These are phyloP conservation scores for Paraglomus occultum DNA, from an alignment of 192 early-diverging fungal genomes.

Conservation along the genomic window DNA sequence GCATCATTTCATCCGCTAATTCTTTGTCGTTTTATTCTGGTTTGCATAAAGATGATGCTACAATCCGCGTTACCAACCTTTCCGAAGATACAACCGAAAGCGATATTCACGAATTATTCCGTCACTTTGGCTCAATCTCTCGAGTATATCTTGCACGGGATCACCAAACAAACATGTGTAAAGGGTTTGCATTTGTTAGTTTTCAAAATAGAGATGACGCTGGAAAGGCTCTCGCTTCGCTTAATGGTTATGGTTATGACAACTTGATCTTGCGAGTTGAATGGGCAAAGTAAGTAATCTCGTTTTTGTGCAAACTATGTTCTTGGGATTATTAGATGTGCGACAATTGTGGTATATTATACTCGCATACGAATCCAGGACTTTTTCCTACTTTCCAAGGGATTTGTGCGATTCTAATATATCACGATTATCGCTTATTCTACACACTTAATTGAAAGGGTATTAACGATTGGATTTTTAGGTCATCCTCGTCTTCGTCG, in stretches of 20 bases:
- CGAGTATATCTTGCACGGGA: constrained; percentile 87
- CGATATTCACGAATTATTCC: constrained; percentile 88
- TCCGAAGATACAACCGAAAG: constrained; percentile 89
- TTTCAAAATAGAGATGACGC: constrained; percentile 81
- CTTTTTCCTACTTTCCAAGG: too few species aligned
- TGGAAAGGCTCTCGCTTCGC: constrained; percentile 75
- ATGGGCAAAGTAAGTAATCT: constrained; percentile 66
- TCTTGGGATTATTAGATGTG: too few species aligned
- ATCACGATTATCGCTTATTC: too few species aligned
- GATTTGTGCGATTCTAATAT: too few species aligned
- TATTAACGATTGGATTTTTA: too few species aligned
- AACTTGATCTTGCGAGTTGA: constrained; percentile 92
- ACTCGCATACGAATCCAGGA: too few species aligned
- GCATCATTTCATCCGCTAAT: not conserved
- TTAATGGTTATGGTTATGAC: constrained; percentile 96
- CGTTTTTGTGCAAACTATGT: too few species aligned
- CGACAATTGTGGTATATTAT: too few species aligned
- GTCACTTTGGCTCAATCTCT: constrained; percentile 77
- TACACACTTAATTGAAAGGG: too few species aligned
- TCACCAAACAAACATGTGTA: constrained; percentile 81
- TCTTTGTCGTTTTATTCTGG: not conserved
- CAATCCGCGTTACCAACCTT: constrained; percentile 93
- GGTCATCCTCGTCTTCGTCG: too few species aligned
- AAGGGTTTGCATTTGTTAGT: constrained; percentile 95
- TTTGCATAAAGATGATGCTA: constrained; percentile 46